Conservation (phyloP, 495 filamentous ascomycete species). For the Chaetomidium leptoderma region DNA sequence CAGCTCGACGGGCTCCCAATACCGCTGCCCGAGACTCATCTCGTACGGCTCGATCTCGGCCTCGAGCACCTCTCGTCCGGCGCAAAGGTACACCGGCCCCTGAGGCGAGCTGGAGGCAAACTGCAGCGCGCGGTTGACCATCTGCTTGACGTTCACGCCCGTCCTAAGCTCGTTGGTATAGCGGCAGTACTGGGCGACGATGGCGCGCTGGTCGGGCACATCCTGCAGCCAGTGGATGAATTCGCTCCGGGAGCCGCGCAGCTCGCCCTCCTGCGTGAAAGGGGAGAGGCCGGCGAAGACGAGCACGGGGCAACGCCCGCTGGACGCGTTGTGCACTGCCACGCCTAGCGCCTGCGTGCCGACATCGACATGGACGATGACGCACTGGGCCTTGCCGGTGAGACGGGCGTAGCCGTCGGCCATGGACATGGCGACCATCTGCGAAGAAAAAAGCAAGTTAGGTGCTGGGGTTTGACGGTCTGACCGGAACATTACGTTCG, state of each 20-base stretch:
- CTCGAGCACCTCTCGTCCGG: constrained; percentile 86
- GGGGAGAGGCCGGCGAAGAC: constrained; percentile 90
- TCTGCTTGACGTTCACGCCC: constrained; percentile 91
- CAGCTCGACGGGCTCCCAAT: constrained; percentile 73
- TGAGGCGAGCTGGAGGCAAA: constrained; percentile 78
- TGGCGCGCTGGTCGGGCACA: constrained; percentile 90
- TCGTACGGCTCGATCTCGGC: constrained; percentile 81
- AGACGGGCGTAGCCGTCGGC: constrained; percentile 90
- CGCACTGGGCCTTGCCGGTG: constrained; percentile 79
- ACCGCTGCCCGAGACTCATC: constrained; percentile 62
- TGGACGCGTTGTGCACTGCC: constrained; percentile 86
- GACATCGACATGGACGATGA: constrained; percentile 95
- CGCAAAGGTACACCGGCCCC: constrained; percentile 82
- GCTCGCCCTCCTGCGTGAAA: constrained; percentile 86
- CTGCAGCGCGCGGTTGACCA: constrained; percentile 85
- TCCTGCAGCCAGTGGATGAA: constrained; percentile 99
- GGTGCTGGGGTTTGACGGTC: background rate
- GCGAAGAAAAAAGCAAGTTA: background rate
- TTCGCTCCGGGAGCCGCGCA: constrained; percentile 81
- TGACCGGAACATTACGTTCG: too few relatives aligned
- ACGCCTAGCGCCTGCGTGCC: constrained; percentile 86
- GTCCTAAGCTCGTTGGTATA: constrained; percentile 87
- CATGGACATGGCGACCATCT: constrained; percentile 98
- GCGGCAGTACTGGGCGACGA: constrained; percentile 90
- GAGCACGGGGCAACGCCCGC: constrained; percentile 79